A percentile compares a stretch with the other conserved stretches of the same genome.
phyloP scores from a whole-genome alignment of 1,139 yeast species.

The Protomyces lactucae-debilis region DNA sequence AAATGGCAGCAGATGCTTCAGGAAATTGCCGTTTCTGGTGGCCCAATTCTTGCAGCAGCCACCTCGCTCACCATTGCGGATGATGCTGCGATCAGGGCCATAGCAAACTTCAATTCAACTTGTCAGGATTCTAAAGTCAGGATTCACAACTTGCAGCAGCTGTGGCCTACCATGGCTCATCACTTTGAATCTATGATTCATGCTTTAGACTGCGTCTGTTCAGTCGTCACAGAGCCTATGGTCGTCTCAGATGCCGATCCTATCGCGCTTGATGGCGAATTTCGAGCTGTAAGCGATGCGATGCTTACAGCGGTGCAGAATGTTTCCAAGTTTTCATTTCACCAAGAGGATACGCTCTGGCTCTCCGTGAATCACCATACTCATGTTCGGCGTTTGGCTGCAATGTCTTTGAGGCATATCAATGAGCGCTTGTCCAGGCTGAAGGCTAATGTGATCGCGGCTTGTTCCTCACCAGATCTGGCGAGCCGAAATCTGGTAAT shows the following conservation, averaged over 20 bases:
- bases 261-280: slow-evolving; percentile 54
- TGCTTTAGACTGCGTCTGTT: background rate
- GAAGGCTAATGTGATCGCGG: background rate
- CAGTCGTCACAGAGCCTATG: background rate
- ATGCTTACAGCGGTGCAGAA: slow-evolving; percentile 44
- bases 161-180: background rate
- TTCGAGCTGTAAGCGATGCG: slow-evolving; percentile 46
- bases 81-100: background rate
- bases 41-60: background rate
- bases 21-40: background rate
- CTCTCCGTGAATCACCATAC: background rate
- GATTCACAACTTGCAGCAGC: background rate
- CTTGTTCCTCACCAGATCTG: background rate
- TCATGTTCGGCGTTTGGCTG: background rate
- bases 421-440: background rate
- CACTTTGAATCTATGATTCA: background rate
- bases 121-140: background rate
- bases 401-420: background rate
- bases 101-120: background rate
- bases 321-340: background rate
- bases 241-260: slow-evolving; percentile 35
- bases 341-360: background rate
- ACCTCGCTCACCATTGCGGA: background rate
- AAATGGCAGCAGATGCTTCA: background rate
- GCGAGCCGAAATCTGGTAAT: background rate